Conservation (phyloP, 2,329 filamentous ascomycete species). For the Diplodia mutila region DNA sequence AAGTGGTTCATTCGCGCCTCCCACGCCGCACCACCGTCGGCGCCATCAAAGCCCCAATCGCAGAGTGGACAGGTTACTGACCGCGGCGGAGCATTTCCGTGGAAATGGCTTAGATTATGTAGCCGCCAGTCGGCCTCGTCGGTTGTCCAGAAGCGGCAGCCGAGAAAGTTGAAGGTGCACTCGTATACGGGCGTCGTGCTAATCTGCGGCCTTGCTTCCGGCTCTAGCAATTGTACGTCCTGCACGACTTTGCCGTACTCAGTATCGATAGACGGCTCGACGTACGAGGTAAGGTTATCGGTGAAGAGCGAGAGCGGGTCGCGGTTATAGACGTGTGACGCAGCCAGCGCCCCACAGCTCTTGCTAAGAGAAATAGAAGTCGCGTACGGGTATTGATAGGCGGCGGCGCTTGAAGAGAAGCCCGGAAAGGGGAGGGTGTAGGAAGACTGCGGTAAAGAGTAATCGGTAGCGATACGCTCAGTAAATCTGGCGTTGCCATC, state of each 20-base stretch:
- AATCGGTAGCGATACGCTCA: slow-evolving; percentile 17
- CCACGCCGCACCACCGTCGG: slow-evolving; percentile 32
- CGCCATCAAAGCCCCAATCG: slow-evolving; percentile 32
- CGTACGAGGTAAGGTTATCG: slow-evolving; percentile 11
- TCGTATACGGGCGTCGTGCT: slow-evolving; percentile 32
- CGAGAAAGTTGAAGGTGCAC: slow-evolving; percentile 42
- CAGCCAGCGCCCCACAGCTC: slow-evolving; percentile 18
- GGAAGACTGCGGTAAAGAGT: slow-evolving; percentile 8
- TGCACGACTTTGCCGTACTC: slow-evolving; percentile 31
- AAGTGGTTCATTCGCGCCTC: slow-evolving; percentile 36
- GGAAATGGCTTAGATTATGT: slow-evolving; percentile 41
- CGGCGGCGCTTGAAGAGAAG: not conserved
- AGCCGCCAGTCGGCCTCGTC: slow-evolving; percentile 34
- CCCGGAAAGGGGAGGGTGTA: not conserved
- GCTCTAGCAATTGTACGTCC: slow-evolving; percentile 33
- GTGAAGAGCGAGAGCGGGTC: slow-evolving; percentile 17
- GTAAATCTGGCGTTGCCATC: not conserved
- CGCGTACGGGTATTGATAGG: slow-evolving; percentile 14
- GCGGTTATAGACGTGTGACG: slow-evolving; percentile 18
- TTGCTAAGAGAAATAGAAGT: slow-evolving; percentile 1
- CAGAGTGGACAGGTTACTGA: slow-evolving; percentile 39
- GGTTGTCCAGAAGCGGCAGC: slow-evolving; percentile 33
- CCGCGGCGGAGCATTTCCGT: slow-evolving; percentile 38
- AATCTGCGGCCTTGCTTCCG: slow-evolving; percentile 29
- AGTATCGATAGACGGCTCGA: slow-evolving; percentile 34